Evolutionary conservation across 164 flowering plant genomes (phyloP).

Genomic region (Aristolochia contorta): DNA sequence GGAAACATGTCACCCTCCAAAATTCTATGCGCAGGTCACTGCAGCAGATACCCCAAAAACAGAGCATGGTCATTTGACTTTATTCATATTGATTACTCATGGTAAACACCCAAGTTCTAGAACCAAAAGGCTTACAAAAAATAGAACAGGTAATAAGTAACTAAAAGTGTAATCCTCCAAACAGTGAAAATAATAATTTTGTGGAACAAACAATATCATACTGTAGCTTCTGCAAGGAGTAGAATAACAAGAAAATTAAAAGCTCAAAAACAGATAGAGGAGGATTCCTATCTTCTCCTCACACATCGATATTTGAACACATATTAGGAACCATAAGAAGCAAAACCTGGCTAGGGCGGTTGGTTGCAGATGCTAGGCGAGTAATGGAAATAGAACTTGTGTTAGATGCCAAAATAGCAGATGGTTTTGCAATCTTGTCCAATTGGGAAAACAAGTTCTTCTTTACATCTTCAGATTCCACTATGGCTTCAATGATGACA

Average conservation of each 20-base stretch:
- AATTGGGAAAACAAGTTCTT: slow-evolving; percentile 53
- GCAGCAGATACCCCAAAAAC: too few species aligned
- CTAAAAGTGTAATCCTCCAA: too few species aligned
- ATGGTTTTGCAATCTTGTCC: slow-evolving; percentile 55
- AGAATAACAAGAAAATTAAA: not conserved
- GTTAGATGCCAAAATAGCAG: slow-evolving; percentile 88
- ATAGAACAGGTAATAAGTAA: too few species aligned
- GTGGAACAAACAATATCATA: too few species aligned
- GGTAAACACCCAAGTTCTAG: too few species aligned
- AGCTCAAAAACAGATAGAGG: not conserved
- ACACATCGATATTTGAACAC: not conserved
- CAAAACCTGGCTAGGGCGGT: slow-evolving; percentile 64
- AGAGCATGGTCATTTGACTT: too few species aligned
- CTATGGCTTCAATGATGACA: slow-evolving; percentile 84
- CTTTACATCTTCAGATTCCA: slow-evolving; percentile 88
- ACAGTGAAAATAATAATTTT: too few species aligned
- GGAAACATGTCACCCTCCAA: too few species aligned
- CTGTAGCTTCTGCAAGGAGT: too few species aligned
- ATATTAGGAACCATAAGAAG: slow-evolving; percentile 2
- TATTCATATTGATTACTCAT: too few species aligned
- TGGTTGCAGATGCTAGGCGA: slow-evolving; percentile 69
- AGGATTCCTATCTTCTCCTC: not conserved
- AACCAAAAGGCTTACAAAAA: too few species aligned
- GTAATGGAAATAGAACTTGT: slow-evolving; percentile 95
- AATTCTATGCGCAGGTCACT: too few species aligned